Evolutionary conservation across 768 basidiomycete species (phyloP).

Genomic region (Psilocybe sp.): DNA sequence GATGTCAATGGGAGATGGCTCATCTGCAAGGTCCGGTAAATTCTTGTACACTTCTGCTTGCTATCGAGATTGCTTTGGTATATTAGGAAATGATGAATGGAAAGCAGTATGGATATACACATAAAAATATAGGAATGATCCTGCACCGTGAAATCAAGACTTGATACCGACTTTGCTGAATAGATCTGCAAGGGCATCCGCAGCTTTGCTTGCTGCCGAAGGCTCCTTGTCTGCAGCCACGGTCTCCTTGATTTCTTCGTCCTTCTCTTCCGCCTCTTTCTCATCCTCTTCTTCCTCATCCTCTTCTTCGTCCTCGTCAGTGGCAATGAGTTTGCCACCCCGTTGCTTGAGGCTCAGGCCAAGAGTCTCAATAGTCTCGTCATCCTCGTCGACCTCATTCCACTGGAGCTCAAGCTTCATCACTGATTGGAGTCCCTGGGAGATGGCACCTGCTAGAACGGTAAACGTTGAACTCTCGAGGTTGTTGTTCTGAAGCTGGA

Average conservation of each 20-base stretch:
- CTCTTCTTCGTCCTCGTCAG: slow-evolving; percentile 83
- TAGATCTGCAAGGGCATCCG: slow-evolving; percentile 49
- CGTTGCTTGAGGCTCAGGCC: slow-evolving; percentile 54
- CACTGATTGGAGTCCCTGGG: slow-evolving; percentile 53
- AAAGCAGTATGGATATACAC: not conserved
- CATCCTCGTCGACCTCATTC: slow-evolving; percentile 83
- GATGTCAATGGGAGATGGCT: slow-evolving; percentile 59
- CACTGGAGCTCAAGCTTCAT: slow-evolving; percentile 82
- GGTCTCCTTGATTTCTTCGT: slow-evolving; percentile 27
- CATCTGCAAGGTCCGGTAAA: slow-evolving; percentile 48
- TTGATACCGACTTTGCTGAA: slow-evolving; percentile 60
- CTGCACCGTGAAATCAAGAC: slow-evolving; percentile 1
- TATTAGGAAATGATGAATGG: slow-evolving; percentile 2
- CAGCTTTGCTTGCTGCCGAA: slow-evolving; percentile 11
- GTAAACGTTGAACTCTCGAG: slow-evolving; percentile 68
- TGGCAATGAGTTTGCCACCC: slow-evolving; percentile 62
- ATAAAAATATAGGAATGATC: not conserved
- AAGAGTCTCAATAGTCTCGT: slow-evolving; percentile 57
- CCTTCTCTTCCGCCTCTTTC: slow-evolving; percentile 39
- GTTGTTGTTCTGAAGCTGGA: slow-evolving; percentile 92
- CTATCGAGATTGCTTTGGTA: slow-evolving; percentile 10
- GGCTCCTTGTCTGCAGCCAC: slow-evolving; percentile 23
- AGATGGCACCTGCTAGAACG: slow-evolving; percentile 65
- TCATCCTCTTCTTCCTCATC: slow-evolving; percentile 62
- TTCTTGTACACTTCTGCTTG: slow-evolving; percentile 1